Evolutionary conservation across 768 basidiomycete species (phyloP).

Genomic region (Plicaturopsis crispa): DNA sequence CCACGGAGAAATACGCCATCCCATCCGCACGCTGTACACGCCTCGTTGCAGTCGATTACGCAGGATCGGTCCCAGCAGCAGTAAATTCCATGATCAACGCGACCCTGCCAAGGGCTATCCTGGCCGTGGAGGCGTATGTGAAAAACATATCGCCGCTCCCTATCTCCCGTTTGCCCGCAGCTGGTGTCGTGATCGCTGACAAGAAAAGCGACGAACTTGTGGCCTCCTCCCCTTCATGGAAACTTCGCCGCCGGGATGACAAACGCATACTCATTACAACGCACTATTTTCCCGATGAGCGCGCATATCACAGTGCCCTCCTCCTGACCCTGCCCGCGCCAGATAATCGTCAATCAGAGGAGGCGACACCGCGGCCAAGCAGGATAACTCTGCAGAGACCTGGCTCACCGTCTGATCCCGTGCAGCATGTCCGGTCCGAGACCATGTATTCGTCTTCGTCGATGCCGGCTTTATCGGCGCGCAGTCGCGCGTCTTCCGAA

Average conservation of each 20-base stretch:
- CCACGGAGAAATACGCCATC: constrained; percentile 88
- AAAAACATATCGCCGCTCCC: constrained; percentile 62
- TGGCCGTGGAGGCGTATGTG: constrained; percentile 67
- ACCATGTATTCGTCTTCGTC: constrained; percentile 5
- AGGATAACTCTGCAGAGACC: constrained; percentile 23
- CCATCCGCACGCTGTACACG: constrained; percentile 88
- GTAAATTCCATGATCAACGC: constrained; percentile 84
- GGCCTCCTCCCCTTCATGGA: constrained; percentile 45
- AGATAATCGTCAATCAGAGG: constrained; percentile 23
- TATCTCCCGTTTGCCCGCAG: constrained; percentile 58
- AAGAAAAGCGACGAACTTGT: constrained; percentile 33
- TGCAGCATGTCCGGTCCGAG: constrained; percentile 9
- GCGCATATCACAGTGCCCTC: constrained; percentile 43
- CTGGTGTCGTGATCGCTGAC: constrained; percentile 49
- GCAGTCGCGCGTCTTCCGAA: constrained; percentile 10
- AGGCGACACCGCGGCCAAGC: constrained; percentile 34
- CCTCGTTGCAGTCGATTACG: constrained; percentile 79
- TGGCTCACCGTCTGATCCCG: constrained; percentile 12
- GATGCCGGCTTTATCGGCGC: constrained; percentile 1
- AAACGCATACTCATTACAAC: constrained; percentile 48
- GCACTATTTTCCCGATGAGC: constrained; percentile 41
- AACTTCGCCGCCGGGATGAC: constrained; percentile 51
- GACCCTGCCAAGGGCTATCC: constrained; percentile 61
- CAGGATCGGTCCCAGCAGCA: constrained; percentile 76
- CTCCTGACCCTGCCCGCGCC: constrained; percentile 28